phyloP scores from a whole-genome alignment of 768 basidiomycete genomes.

The Lyophyllum decastes region DNA sequence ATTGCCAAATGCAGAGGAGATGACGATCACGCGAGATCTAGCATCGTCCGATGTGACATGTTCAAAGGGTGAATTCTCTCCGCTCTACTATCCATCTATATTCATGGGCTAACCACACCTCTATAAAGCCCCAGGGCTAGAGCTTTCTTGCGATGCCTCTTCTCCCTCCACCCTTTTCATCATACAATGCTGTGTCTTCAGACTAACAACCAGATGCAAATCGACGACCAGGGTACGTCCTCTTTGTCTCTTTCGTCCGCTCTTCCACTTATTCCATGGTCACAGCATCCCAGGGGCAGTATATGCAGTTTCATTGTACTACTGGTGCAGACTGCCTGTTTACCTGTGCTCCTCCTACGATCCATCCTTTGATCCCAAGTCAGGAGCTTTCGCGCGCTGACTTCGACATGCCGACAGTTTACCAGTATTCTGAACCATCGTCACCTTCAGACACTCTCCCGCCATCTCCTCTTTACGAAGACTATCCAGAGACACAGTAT shows the following conservation, averaged over 20 bases:
- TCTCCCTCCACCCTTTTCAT: background rate
- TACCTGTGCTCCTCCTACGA: background rate
- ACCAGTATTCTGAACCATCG: conserved; percentile 13
- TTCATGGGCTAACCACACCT: conserved; percentile 18
- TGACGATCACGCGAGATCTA: conserved; percentile 15
- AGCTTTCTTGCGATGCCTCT: background rate
- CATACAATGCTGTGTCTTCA: conserved; percentile 12
- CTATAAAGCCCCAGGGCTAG: conserved; percentile 18
- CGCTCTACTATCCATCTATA: conserved; percentile 16
- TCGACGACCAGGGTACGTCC: conserved; percentile 5
- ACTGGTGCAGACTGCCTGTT: conserved; percentile 2
- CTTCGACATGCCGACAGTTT: conserved; percentile 9
- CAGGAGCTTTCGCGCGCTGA: conserved; percentile 1
- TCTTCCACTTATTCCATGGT: conserved; percentile 1
- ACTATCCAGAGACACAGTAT: background rate
- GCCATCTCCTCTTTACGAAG: conserved; percentile 7
- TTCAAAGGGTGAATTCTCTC: conserved; percentile 18
- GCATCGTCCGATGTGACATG: conserved; percentile 23
- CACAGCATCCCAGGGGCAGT: conserved; percentile 11
- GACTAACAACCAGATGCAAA: conserved; percentile 8
- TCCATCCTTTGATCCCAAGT: conserved; percentile 5
- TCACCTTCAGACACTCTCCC: conserved; percentile 13
- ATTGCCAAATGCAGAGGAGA: conserved; percentile 11
- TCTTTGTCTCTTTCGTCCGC: background rate
- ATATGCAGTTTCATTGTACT: conserved; percentile 7